A percentile compares a stretch with the other conserved stretches of the same genome.
phyloP scores from a whole-genome alignment of 495 filamentous ascomycete species.

The Talaromyces liani region DNA sequence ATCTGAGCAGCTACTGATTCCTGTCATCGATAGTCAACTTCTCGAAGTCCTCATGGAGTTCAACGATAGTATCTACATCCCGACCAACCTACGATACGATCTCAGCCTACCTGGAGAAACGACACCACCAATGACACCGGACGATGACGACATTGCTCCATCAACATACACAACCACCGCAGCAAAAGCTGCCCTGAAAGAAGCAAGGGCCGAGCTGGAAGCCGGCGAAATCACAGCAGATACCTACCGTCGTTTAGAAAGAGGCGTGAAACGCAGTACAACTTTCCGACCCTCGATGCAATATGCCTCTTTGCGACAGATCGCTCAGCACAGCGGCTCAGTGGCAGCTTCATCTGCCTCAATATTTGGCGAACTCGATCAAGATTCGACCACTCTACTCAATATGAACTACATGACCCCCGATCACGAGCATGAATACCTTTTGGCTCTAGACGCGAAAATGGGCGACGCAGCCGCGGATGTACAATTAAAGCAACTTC shows the following conservation, averaged over 20 bases:
- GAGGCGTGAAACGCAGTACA: constrained; percentile 29
- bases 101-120: constrained; percentile 37
- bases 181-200: constrained; percentile 32
- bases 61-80: constrained; percentile 70
- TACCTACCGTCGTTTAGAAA: constrained; percentile 32
- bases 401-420: constrained; percentile 57
- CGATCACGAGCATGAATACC: constrained; percentile 74
- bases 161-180: constrained; percentile 29
- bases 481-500: constrained; percentile 25
- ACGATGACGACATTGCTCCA: constrained; percentile 29
- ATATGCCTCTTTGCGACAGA: constrained; percentile 24
- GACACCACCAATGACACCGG: constrained; percentile 27
- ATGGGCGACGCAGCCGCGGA: constrained; percentile 45
- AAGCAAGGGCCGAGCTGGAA: constrained; percentile 36
- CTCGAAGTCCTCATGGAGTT: constrained; percentile 82
- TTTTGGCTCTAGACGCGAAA: constrained; percentile 59
- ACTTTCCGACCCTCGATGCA: constrained; percentile 29
- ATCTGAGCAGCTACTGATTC: not conserved
- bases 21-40: constrained; percentile 48
- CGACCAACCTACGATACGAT: constrained; percentile 64
- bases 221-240: constrained; percentile 31
- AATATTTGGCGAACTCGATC: not conserved
- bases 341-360: constrained; percentile 14
- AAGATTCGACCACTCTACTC: constrained; percentile 4
- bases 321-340: constrained; percentile 21